Percentiles rank a stretch among this genome's conserved stretches.
Evolutionary conservation across 805 yeast species (phyloP).

Genomic region (Wickerhamiella sergipiensis): DNA sequence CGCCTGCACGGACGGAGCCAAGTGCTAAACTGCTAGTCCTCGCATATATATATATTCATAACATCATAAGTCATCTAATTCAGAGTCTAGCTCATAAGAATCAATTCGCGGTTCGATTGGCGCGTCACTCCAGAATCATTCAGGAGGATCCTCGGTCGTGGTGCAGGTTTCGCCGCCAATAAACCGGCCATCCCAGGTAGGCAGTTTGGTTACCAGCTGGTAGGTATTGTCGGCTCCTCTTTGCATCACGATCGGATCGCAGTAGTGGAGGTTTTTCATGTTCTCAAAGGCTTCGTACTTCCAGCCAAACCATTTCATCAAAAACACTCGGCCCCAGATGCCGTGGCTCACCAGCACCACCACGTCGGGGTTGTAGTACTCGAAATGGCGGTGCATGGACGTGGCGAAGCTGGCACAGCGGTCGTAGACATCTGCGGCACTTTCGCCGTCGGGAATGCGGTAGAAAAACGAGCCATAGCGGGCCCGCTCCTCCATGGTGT

Average conservation of each 20-base stretch:
- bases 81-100: neutral
- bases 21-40: no score
- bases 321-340: constrained; percentile 81
- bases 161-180: neutral
- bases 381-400: constrained; percentile 69
- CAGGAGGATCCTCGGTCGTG: neutral
- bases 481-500: constrained; percentile 72
- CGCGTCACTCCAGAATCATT: neutral
- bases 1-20: no score
- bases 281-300: constrained; percentile 78
- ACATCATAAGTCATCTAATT: neutral
- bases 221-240: constrained; percentile 36
- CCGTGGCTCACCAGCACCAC: constrained; percentile 85
- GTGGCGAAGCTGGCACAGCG: constrained; percentile 84
- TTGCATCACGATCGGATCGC: constrained; percentile 72
- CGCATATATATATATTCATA: neutral
- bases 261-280: constrained; percentile 71
- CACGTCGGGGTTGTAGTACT: constrained; percentile 52
- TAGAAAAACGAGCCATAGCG: constrained; percentile 81
- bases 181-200: constrained; percentile 51
- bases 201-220: constrained; percentile 43
- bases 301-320: constrained; percentile 95
- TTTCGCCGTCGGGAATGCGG: constrained; percentile 84
- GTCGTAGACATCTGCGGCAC: constrained; percentile 93
- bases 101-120: no score